These are phyloP conservation scores for Poronia punctata DNA, from an alignment of 495 filamentous ascomycete genomes.

Conservation along the genomic window DNA sequence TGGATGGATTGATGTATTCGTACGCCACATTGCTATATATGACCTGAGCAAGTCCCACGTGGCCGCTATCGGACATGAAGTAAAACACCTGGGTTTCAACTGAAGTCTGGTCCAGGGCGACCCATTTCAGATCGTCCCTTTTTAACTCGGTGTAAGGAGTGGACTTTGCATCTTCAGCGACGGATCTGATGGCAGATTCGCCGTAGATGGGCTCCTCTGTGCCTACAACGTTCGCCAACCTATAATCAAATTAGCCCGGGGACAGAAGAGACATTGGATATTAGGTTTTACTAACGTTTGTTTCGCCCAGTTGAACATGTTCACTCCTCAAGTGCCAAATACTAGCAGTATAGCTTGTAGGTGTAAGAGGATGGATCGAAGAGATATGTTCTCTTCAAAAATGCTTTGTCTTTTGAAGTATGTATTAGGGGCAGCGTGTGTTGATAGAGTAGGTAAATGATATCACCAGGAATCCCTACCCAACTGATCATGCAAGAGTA, in stretches of 20 bases:
- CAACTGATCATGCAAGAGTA: conserved; percentile 5
- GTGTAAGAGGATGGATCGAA: too few species aligned
- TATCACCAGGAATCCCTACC: neutral
- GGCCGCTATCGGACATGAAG: conserved; percentile 69
- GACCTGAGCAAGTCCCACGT: conserved; percentile 73
- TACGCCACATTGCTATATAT: conserved; percentile 98
- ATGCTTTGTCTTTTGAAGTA: neutral
- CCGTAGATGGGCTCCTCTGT: conserved; percentile 97
- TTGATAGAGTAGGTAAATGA: neutral
- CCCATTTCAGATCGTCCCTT: conserved; percentile 77
- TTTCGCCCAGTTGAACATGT: conserved; percentile 46
- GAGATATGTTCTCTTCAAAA: neutral
- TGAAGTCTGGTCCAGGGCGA: conserved; percentile 68
- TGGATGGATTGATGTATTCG: conserved; percentile 27
- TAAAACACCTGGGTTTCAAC: conserved; percentile 99
- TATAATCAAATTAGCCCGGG: conserved; percentile 30
- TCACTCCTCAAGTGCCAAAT: neutral
- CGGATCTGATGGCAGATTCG: conserved; percentile 76
- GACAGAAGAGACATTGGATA: conserved; percentile 4
- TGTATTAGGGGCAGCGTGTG: neutral
- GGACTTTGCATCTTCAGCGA: conserved; percentile 69
- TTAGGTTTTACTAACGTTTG: conserved; percentile 32
- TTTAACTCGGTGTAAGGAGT: conserved; percentile 74
- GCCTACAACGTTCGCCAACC: conserved; percentile 85
- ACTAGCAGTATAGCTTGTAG: neutral